phyloP scores from a whole-genome alignment of 768 basidiomycete species.

The Sutorius australiensis region DNA sequence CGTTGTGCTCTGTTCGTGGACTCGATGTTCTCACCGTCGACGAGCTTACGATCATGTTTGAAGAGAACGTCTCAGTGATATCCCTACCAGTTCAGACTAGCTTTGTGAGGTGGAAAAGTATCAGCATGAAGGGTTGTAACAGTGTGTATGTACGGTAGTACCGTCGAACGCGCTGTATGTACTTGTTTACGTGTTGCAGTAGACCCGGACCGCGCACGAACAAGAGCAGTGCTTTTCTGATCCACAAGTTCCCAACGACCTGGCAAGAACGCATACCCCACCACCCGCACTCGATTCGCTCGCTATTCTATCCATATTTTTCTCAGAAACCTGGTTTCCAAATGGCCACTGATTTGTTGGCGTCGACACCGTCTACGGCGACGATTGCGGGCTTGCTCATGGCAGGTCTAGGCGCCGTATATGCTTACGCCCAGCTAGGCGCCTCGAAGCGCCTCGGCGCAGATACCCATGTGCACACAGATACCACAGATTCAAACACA shows the following conservation, averaged over 20 bases:
- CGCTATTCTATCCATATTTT: too few relatives aligned
- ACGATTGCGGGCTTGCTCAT: conserved; percentile 31
- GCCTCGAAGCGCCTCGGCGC: neutral
- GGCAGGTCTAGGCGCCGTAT: conserved; percentile 17
- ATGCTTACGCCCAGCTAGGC: conserved; percentile 12
- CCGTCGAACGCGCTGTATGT: conserved; percentile 19
- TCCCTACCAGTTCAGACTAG: conserved; percentile 51
- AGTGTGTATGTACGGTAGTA: neutral
- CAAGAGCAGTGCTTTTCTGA: neutral
- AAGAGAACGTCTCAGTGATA: conserved; percentile 60
- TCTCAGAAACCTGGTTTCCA: neutral
- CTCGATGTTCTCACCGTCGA: conserved; percentile 58
- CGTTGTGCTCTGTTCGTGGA: conserved; percentile 58
- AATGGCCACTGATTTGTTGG: conserved; percentile 39
- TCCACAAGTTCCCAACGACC: neutral
- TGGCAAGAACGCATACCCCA: neutral
- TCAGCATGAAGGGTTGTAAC: neutral
- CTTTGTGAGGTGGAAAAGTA: neutral
- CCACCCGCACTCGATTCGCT: too few relatives aligned
- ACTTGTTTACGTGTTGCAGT: conserved; percentile 26
- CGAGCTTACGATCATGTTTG: conserved; percentile 54
- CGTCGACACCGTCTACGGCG: conserved; percentile 33
- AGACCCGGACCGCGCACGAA: neutral
- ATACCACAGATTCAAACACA: neutral
- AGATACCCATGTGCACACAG: neutral